Percentiles rank a stretch among this genome's conserved stretches.
phyloP scores from a whole-genome alignment of 176 grass and related monocot species.

The Otatea glauca region DNA sequence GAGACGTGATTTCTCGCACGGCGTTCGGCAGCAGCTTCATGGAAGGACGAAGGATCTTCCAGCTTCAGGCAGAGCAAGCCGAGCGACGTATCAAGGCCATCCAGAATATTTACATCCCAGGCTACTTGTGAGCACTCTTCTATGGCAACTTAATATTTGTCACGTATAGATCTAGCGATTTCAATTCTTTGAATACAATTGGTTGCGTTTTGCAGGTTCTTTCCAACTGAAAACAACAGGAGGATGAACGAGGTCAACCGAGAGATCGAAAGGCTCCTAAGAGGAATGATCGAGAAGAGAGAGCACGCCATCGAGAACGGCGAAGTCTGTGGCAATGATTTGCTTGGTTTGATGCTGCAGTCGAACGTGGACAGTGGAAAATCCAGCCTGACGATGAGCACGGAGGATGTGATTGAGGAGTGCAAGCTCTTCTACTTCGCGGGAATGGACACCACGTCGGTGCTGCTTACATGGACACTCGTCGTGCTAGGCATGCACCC shows the following conservation, averaged over 20 bases:
- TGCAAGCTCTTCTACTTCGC: neutral
- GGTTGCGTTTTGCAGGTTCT: slow-evolving; percentile 47
- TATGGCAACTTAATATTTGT: neutral
- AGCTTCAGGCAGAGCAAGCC: slow-evolving; percentile 68
- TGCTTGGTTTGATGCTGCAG: slow-evolving; percentile 69
- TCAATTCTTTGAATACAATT: neutral
- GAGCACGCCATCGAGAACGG: slow-evolving; percentile 40
- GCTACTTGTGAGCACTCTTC: slow-evolving; percentile 49
- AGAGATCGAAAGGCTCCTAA: slow-evolving; percentile 53
- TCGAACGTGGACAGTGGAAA: slow-evolving; percentile 35
- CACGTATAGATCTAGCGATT: neutral
- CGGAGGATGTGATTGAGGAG: neutral
- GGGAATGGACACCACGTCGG: neutral
- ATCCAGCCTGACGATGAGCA: neutral
- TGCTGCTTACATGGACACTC: neutral
- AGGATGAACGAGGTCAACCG: slow-evolving; percentile 49
- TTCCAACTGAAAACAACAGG: slow-evolving; percentile 62
- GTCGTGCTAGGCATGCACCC: neutral
- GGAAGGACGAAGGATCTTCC: slow-evolving; percentile 74
- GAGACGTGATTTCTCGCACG: slow-evolving; percentile 76
- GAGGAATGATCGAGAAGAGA: slow-evolving; percentile 61
- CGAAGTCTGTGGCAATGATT: slow-evolving; percentile 50
- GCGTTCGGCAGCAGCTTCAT: slow-evolving; percentile 74
- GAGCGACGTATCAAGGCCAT: slow-evolving; percentile 37
- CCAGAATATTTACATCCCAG: slow-evolving; percentile 57